A percentile compares a stretch with the other conserved stretches of the same genome.
These are phyloP conservation scores for Podospora pseudopauciseta DNA, from an alignment of 495 filamentous ascomycete species.

Conservation along the genomic window DNA sequence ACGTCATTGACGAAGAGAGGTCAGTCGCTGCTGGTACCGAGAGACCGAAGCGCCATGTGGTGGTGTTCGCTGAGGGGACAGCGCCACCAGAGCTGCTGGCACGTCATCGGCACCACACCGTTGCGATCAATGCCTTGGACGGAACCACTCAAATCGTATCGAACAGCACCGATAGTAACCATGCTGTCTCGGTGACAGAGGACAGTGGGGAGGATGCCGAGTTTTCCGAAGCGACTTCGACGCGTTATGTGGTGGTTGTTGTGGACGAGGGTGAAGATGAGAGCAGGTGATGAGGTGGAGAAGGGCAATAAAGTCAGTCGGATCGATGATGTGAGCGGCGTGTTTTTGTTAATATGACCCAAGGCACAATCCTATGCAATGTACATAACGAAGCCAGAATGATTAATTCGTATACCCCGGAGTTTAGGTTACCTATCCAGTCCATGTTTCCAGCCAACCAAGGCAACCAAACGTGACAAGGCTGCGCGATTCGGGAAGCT, in stretches of 20 bases:
- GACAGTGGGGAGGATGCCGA: conserved; percentile 18
- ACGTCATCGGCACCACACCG: conserved; percentile 27
- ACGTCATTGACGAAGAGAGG: conserved; percentile 28
- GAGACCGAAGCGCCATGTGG: conserved; percentile 25
- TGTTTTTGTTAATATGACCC: not conserved
- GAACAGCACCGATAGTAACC: conserved; percentile 15
- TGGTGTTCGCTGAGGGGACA: conserved; percentile 30
- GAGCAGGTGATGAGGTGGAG: not conserved
- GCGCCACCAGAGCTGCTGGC: conserved; percentile 27
- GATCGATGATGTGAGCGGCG: not conserved
- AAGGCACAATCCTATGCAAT: not conserved
- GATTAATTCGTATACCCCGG: conserved; percentile 1
- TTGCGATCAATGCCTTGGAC: conserved; percentile 30
- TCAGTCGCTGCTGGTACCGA: conserved; percentile 6
- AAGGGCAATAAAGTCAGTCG: not conserved
- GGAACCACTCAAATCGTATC: conserved; percentile 24
- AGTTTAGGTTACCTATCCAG: not conserved
- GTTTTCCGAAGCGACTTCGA: conserved; percentile 14
- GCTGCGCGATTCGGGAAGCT: not conserved
- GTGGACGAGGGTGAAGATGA: conserved; percentile 19
- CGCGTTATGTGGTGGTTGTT: conserved; percentile 33
- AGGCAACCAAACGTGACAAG: not conserved
- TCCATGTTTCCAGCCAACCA: not conserved
- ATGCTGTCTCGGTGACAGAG: conserved; percentile 29
- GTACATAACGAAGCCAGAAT: conserved; percentile 4